Evolutionary conservation across 2,329 filamentous ascomycete genomes (phyloP).

Genomic region (Fusarium chaquense): DNA sequence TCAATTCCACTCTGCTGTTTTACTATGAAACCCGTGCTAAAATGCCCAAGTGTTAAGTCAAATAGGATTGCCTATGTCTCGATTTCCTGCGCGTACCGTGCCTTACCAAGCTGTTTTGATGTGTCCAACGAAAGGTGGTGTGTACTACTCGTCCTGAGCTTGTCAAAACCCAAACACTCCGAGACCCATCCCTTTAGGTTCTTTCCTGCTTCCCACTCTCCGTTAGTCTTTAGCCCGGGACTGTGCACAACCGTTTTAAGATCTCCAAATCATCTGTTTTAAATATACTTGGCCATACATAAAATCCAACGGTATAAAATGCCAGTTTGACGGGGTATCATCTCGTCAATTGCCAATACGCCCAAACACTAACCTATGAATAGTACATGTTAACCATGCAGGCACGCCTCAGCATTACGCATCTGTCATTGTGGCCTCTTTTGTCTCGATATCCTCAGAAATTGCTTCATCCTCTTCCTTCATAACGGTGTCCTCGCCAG

Average conservation of each 20-base stretch:
- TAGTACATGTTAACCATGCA: conserved; percentile 1
- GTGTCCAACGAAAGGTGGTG: background rate
- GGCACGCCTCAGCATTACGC: conserved; percentile 8
- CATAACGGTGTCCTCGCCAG: conserved; percentile 40
- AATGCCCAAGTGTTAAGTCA: background rate
- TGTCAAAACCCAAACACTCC: background rate
- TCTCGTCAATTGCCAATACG: conserved; percentile 23
- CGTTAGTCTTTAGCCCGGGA: background rate
- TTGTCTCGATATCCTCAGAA: conserved; percentile 12
- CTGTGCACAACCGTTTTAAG: background rate
- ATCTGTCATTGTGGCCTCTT: conserved; percentile 40
- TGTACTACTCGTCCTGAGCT: background rate
- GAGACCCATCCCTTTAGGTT: background rate
- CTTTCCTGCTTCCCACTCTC: background rate
- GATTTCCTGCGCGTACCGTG: background rate
- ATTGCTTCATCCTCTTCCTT: conserved; percentile 26
- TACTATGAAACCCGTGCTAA: background rate
- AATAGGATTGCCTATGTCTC: background rate
- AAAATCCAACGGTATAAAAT: background rate
- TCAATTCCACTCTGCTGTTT: conserved; percentile 34
- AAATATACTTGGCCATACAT: background rate
- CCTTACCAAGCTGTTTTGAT: background rate
- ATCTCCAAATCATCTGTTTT: background rate
- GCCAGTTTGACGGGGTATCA: conserved; percentile 33
- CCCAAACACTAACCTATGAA: conserved; percentile 15